Conservation (phyloP, 2,329 filamentous ascomycete genomes). For the Apiospora sp. region DNA sequence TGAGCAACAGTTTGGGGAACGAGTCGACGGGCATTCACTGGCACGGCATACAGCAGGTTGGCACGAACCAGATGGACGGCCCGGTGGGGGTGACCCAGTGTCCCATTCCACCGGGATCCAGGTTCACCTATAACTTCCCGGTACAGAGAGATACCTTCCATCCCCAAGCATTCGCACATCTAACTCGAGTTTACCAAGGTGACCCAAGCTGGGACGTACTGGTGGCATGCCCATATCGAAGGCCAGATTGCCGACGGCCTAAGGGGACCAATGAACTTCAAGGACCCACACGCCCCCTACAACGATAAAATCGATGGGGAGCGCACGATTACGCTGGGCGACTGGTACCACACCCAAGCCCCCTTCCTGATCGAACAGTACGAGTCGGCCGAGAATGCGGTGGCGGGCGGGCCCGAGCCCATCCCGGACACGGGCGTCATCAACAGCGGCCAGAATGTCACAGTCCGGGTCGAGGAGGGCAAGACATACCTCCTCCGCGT, state of each 20-base stretch:
- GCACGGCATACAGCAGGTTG: conserved; percentile 76
- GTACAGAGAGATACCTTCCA: background rate
- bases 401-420: conserved; percentile 11
- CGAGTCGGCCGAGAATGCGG: conserved; percentile 46
- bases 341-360: conserved; percentile 71
- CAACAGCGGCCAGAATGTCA: conserved; percentile 53
- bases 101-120: conserved; percentile 67
- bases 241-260: conserved; percentile 75
- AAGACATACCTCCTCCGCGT: conserved; percentile 60
- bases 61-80: conserved; percentile 75
- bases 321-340: conserved; percentile 69
- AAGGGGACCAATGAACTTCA: conserved; percentile 68
- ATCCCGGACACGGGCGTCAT: conserved; percentile 42
- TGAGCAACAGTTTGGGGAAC: conserved; percentile 67
- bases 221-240: conserved; percentile 77
- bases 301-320: conserved; percentile 67
- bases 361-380: background rate
- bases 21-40: conserved; percentile 72
- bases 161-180: background rate
- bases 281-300: conserved; percentile 69
- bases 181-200: conserved; percentile 44
- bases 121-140: conserved; percentile 75
- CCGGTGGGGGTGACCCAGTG: conserved; percentile 72
- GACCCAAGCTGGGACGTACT: conserved; percentile 76
- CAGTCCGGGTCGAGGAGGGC: conserved; percentile 50